phyloP scores from a whole-genome alignment of 2,329 filamentous ascomycete genomes.

The Dichotomopilus funicola region DNA sequence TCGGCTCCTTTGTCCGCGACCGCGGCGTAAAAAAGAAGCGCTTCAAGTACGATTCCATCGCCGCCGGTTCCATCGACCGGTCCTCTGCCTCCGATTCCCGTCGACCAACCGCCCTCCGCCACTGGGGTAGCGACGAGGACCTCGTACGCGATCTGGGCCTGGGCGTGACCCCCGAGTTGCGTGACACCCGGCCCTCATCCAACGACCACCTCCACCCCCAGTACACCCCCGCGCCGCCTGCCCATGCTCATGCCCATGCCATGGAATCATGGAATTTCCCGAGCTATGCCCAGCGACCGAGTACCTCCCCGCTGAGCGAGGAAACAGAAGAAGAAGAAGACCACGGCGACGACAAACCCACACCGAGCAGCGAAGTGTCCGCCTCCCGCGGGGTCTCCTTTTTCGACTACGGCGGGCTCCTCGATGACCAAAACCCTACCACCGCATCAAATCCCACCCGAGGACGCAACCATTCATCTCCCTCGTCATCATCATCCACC shows the following conservation, averaged over 20 bases:
- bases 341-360: constrained; percentile 33
- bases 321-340: constrained; percentile 23
- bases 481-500: too few species aligned
- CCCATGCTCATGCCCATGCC: constrained; percentile 26
- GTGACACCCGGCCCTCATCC: constrained; percentile 29
- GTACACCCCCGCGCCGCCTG: constrained; percentile 32
- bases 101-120: constrained; percentile 50
- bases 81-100: constrained; percentile 32
- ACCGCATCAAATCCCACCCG: constrained; percentile 17
- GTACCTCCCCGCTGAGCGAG: constrained; percentile 26
- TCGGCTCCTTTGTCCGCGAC: constrained; percentile 89
- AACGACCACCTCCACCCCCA: constrained; percentile 14
- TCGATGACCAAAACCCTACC: constrained; percentile 40
- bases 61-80: constrained; percentile 57
- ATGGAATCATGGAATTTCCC: constrained; percentile 45
- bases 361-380: constrained; percentile 35
- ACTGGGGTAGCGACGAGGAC: constrained; percentile 89
- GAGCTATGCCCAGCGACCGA: constrained; percentile 25
- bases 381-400: constrained; percentile 62
- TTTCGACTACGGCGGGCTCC: constrained; percentile 74
- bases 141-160: constrained; percentile 75
- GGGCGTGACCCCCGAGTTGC: constrained; percentile 50
- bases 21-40: constrained; percentile 84
- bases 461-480: too few species aligned
- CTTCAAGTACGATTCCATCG: constrained; percentile 59